Evolutionary conservation across 1,284 basidiomycete species (phyloP).

Genomic region (Cutaneotrichosporon cyanovorans): DNA sequence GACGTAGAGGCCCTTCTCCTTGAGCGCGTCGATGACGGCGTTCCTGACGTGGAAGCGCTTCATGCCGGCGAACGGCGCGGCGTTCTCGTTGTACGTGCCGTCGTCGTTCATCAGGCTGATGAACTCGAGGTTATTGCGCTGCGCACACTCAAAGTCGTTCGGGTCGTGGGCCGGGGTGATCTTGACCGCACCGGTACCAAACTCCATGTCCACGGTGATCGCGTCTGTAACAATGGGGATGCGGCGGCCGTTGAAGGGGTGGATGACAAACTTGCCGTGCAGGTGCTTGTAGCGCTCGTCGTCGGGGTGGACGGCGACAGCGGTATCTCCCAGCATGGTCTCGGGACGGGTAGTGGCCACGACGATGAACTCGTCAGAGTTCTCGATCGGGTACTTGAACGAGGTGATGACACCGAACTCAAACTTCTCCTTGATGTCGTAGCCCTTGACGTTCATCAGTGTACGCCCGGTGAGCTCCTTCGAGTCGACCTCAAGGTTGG

Average conservation of each 20-base stretch:
- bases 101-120: slow-evolving; percentile 97
- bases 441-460: slow-evolving; percentile 84
- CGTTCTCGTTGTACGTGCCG: slow-evolving; percentile 89
- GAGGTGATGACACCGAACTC: slow-evolving; percentile 96
- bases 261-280: slow-evolving; percentile 83
- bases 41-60: slow-evolving; percentile 92
- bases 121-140: slow-evolving; percentile 82
- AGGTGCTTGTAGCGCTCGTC: slow-evolving; percentile 93
- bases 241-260: slow-evolving; percentile 82
- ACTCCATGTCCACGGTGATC: slow-evolving; percentile 85
- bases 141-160: slow-evolving; percentile 93
- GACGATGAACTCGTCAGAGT: slow-evolving; percentile 75
- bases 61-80: slow-evolving; percentile 83
- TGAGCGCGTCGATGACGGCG: slow-evolving; percentile 73
- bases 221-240: slow-evolving; percentile 84
- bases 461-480: slow-evolving; percentile 85
- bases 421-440: slow-evolving; percentile 86
- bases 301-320: slow-evolving; percentile 91
- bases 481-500: slow-evolving; percentile 96
- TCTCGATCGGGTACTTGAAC: slow-evolving; percentile 85
- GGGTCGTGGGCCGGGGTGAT: slow-evolving; percentile 99
- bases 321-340: slow-evolving; percentile 98
- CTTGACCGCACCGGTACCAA: slow-evolving; percentile 98
- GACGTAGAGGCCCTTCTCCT: slow-evolving; percentile 77
- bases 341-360: slow-evolving; percentile 98